phyloP scores from a whole-genome alignment of 208 protist species.

The Crithidia thermophila region DNA sequence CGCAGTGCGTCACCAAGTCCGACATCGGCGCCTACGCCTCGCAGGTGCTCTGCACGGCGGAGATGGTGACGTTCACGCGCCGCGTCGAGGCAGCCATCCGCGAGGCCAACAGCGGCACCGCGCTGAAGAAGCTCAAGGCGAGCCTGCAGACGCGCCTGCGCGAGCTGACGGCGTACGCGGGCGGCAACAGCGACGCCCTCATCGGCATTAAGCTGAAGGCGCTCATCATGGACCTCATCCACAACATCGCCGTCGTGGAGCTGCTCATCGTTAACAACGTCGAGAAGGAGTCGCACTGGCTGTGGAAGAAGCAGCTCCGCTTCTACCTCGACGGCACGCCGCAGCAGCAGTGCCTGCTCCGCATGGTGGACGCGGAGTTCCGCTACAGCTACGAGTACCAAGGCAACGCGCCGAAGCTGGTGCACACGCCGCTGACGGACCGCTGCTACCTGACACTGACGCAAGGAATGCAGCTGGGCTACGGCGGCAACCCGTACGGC shows the following conservation, averaged over 20 bases:
- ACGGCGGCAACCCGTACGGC: slow-evolving; percentile 99
- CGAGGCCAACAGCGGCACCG: slow-evolving; percentile 53
- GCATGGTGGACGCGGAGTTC: slow-evolving; percentile 96
- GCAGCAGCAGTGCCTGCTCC: slow-evolving; percentile 74
- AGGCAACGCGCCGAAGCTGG: slow-evolving; percentile 97
- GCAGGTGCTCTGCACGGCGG: slow-evolving; percentile 95
- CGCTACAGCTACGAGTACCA: slow-evolving; percentile 99
- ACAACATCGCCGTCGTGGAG: slow-evolving; percentile 97
- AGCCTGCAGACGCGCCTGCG: slow-evolving; percentile 82
- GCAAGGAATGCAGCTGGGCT: slow-evolving; percentile 98
- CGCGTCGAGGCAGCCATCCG: slow-evolving; percentile 90
- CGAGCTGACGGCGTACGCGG: slow-evolving; percentile 82
- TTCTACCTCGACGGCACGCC: slow-evolving; percentile 88
- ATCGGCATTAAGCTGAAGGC: slow-evolving; percentile 96
- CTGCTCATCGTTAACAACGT: slow-evolving; percentile 82
- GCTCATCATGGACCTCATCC: slow-evolving; percentile 98
- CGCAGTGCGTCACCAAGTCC: slow-evolving; percentile 75
- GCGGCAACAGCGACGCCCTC: slow-evolving; percentile 85
- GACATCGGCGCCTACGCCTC: slow-evolving; percentile 93
- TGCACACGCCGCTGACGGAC: slow-evolving; percentile 98
- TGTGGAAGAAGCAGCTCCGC: slow-evolving; percentile 98
- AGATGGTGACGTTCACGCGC: slow-evolving; percentile 95
- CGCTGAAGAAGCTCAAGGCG: slow-evolving; percentile 75
- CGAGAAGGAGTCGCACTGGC: slow-evolving; percentile 90
- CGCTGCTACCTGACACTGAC: slow-evolving; percentile 98